A percentile compares a stretch with the other conserved stretches of the same genome.
Evolutionary conservation across 2,329 filamentous ascomycete species (phyloP).

Genomic region (Diaporthe ilicicola): DNA sequence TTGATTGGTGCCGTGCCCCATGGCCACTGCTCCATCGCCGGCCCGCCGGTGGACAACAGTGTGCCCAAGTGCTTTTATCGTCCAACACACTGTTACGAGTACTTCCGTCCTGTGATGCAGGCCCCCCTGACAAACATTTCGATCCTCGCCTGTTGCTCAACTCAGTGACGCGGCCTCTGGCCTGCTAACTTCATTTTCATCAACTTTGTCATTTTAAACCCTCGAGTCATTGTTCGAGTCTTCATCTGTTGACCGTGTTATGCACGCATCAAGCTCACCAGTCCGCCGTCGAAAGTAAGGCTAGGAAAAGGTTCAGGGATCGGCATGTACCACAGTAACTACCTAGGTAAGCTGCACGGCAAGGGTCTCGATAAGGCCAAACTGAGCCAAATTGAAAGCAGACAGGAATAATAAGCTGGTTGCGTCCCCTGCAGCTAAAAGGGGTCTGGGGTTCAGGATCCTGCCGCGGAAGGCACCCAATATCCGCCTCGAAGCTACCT

Average conservation of each 20-base stretch:
- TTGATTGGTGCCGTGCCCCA: not conserved
- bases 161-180: not conserved
- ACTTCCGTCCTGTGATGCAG: not conserved
- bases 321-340: conserved; percentile 11
- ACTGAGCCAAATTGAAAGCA: conserved; percentile 11
- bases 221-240: too few species aligned
- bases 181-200: not conserved
- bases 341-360: conserved; percentile 8
- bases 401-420: conserved; percentile 17
- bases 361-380: conserved; percentile 23
- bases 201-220: not conserved
- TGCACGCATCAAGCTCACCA: not conserved
- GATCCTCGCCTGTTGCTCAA: not conserved
- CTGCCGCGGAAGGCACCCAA: conserved; percentile 1
- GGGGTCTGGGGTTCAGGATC: conserved; percentile 21
- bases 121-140: not conserved
- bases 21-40: not conserved
- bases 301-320: conserved; percentile 18
- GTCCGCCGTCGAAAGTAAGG: conserved; percentile 8
- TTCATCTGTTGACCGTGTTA: not conserved
- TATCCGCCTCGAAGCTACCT: conserved; percentile 15
- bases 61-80: too few species aligned
- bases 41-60: not conserved
- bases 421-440: conserved; percentile 22
- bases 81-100: not conserved